Percentiles rank a stretch among this genome's conserved stretches.
Evolutionary conservation across 1,284 basidiomycete species (phyloP).

Genomic region (Malassezia slooffiae): DNA sequence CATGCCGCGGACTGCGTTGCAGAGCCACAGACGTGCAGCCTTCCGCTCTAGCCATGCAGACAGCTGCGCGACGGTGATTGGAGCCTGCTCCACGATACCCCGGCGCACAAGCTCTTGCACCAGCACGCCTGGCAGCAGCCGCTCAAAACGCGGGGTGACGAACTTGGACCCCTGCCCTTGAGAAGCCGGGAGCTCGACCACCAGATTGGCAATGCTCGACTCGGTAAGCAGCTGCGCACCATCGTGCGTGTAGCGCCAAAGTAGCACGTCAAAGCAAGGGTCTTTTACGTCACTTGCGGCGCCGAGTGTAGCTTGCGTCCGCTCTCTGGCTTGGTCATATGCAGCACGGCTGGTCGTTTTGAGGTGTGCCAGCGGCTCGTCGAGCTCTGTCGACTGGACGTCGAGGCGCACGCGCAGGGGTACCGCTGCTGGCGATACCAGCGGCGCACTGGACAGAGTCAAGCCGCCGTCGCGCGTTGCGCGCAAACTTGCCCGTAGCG

Average conservation of each 20-base stretch:
- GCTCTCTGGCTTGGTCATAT: constrained; percentile 9
- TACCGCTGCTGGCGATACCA: neutral
- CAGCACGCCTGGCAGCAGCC: constrained; percentile 8
- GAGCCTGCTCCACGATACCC: neutral
- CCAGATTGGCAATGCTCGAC: constrained; percentile 15
- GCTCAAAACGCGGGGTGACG: constrained; percentile 2
- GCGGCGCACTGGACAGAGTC: constrained; percentile 2
- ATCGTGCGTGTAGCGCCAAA: constrained; percentile 1
- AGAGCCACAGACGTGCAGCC: constrained; percentile 6
- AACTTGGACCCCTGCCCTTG: neutral
- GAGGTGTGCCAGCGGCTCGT: neutral
- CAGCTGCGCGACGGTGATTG: neutral
- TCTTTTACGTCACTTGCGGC: neutral
- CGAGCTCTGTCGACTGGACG: neutral
- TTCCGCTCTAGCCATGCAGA: neutral
- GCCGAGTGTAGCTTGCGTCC: constrained; percentile 4
- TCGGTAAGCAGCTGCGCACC: constrained; percentile 1
- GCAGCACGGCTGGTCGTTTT: constrained; percentile 7
- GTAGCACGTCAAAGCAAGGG: constrained; percentile 12
- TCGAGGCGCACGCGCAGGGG: constrained; percentile 8
- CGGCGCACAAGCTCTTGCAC: constrained; percentile 7
- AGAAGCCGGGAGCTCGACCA: constrained; percentile 4
- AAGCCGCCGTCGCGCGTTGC: constrained; percentile 1
- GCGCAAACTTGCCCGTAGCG: constrained; percentile 12
- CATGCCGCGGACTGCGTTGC: constrained; percentile 16